Conservation (phyloP, 495 filamentous ascomycete species). For the Lasiosphaeria miniovina region DNA sequence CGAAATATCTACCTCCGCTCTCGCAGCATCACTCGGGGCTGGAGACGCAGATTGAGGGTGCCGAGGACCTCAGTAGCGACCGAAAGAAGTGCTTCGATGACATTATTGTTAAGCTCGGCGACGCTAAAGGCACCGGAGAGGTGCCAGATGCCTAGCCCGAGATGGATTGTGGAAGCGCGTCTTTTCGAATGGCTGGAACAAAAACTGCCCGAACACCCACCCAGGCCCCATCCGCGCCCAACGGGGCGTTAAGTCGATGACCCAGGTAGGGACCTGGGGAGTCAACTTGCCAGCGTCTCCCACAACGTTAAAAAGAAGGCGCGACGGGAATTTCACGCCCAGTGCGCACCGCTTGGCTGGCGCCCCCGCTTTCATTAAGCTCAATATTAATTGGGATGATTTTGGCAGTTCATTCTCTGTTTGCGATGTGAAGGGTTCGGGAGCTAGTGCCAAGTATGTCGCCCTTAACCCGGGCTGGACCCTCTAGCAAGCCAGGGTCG, state of each 20-base stretch:
- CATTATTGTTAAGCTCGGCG: not conserved
- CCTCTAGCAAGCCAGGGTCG: not conserved
- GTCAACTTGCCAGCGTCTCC: not conserved
- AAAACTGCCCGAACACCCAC: not conserved
- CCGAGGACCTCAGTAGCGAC: too few species aligned
- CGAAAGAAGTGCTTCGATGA: not conserved
- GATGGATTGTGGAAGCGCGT: not conserved
- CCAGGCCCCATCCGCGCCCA: conserved; percentile 3
- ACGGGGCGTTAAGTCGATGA: conserved; percentile 1
- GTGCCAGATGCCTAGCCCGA: not conserved
- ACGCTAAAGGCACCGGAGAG: not conserved
- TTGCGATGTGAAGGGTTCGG: conserved; percentile 1
- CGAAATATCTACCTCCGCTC: too few species aligned
- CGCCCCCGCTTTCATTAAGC: conserved; percentile 8
- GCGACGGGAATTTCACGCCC: too few species aligned
- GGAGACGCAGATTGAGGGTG: too few species aligned
- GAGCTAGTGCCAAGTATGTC: not conserved
- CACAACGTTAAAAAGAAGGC: not conserved
- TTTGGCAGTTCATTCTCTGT: conserved; percentile 4
- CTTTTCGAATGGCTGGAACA: conserved; percentile 1
- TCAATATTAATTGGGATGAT: conserved; percentile 6
- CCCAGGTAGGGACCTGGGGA: conserved; percentile 1
- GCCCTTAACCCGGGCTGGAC: conserved; percentile 4
- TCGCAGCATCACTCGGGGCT: too few species aligned
- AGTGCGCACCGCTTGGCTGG: conserved; percentile 4